Evolutionary conservation across 768 basidiomycete species (phyloP), one percentile per base, ranked within the genome.

Genomic region (Leccinum uliginosum): DNA sequence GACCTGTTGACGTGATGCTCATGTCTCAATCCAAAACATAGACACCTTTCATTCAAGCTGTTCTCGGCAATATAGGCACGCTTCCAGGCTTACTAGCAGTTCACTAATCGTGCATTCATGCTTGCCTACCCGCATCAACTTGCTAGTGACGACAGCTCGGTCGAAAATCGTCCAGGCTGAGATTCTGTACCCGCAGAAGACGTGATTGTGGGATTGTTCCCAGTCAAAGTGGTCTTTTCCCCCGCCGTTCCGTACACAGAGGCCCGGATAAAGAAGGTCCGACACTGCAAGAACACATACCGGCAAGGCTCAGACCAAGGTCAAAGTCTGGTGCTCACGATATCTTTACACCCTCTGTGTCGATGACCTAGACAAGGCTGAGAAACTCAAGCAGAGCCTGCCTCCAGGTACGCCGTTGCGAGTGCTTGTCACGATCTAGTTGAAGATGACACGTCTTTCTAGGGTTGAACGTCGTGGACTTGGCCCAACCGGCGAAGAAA

Each of bases 201-300:
- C n/a, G n/a, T n/a, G n/a, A n/a, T n/a, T n/a, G n/a, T n/a, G n/a
- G n/a, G n/a, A n/a, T n/a, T n/a, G n/a, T n/a, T n/a, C n/a, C n/a
- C n/a, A n/a, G n/a, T n/a, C n/a, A n/a, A n/a, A n/a, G n/a, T n/a
- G n/a, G n/a, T n/a, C 30, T 32, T 32, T 14, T n/a, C 23, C 8
- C 45, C 29, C 35, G 1, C 45, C 15, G 3, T 47, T 51, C 47
- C 49, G 27, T 34, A n/a, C 27, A 24, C 74, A 98, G 96, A 93
- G 82, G 93, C 91, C 58, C 91, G 93, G 76, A 97, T 98, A 85
- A 98, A 98, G 82, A 97, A 95, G 81, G 88, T 87, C 59, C n/a
- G n/a, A n/a, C n/a, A 80, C 83, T 57, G 77, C 89, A 38, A 84
- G 81, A 73, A 74, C 79, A 29, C 72, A 84, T 32, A 81, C 82